Evolutionary conservation across 2,329 filamentous ascomycete genomes (phyloP).

Genomic region (Chlorencoelia australis): DNA sequence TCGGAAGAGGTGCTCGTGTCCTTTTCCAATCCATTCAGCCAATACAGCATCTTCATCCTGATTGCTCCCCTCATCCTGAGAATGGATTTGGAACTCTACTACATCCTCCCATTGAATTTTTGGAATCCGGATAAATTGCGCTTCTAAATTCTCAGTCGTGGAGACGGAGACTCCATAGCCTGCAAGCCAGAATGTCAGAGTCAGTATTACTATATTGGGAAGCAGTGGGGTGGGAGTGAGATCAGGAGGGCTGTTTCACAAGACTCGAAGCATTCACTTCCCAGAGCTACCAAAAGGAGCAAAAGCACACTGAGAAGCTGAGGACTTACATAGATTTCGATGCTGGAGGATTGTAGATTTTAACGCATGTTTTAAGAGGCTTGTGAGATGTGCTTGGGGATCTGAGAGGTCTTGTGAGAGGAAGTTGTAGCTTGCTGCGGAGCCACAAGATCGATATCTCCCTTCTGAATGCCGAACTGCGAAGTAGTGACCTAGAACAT

Average conservation of each 20-base stretch:
- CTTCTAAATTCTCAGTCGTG: slow-evolving; percentile 5
- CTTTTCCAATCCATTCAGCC: slow-evolving; percentile 8
- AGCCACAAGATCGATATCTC: not conserved
- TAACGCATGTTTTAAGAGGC: slow-evolving; percentile 9
- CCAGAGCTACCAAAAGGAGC: too few species aligned
- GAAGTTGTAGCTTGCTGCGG: not conserved
- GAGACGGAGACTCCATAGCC: slow-evolving; percentile 12
- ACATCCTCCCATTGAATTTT: slow-evolving; percentile 13
- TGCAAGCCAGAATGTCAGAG: too few species aligned
- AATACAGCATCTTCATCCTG: slow-evolving; percentile 10
- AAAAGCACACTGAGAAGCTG: too few species aligned
- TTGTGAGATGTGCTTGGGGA: not conserved
- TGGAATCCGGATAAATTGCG: slow-evolving; percentile 10
- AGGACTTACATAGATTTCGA: too few species aligned
- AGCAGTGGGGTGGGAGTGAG: too few species aligned
- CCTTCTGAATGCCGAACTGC: too few species aligned
- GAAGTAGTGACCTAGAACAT: too few species aligned
- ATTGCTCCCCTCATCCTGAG: too few species aligned
- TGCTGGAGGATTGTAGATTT: too few species aligned
- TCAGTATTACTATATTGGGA: too few species aligned
- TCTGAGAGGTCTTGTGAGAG: not conserved
- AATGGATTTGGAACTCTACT: slow-evolving; percentile 5
- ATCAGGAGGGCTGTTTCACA: slow-evolving; percentile 12
- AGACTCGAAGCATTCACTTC: too few species aligned
- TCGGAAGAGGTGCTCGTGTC: slow-evolving; percentile 11